Conservation (phyloP, 2,329 filamentous ascomycete genomes). For the Neopestalotiopsis sp. region DNA sequence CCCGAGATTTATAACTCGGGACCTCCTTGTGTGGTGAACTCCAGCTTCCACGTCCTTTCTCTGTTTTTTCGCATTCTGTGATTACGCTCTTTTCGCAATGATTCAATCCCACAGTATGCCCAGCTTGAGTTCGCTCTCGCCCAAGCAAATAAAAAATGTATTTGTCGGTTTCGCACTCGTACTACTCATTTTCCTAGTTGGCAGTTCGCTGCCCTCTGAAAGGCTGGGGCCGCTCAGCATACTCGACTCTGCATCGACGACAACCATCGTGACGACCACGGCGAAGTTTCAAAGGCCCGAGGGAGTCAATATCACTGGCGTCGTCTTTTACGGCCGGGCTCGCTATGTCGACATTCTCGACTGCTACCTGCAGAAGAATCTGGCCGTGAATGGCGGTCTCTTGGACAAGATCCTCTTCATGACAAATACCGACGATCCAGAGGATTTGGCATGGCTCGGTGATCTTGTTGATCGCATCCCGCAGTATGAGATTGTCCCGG, state of each 20-base stretch:
- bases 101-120: not conserved
- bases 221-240: not conserved
- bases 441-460: conserved; percentile 46
- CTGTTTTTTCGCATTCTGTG: not conserved
- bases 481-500: conserved; percentile 41
- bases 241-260: not conserved
- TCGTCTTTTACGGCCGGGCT: conserved; percentile 53
- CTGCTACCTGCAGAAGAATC: conserved; percentile 51
- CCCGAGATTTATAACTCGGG: not conserved
- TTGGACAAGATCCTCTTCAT: conserved; percentile 52
- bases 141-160: not conserved
- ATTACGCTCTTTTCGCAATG: not conserved
- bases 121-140: not conserved
- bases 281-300: conserved; percentile 27
- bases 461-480: conserved; percentile 41
- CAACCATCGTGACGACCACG: not conserved
- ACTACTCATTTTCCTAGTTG: not conserved
- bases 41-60: not conserved
- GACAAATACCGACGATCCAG: conserved; percentile 43
- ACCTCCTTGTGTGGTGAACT: not conserved
- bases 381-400: conserved; percentile 50
- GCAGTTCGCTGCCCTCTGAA: not conserved
- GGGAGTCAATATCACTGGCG: conserved; percentile 45
- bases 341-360: conserved; percentile 51
- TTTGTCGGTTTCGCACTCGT: not conserved